A percentile compares a stretch with the other conserved stretches of the same genome.
phyloP scores from a whole-genome alignment of 2,329 filamentous ascomycete genomes.

The Penicillium sp. region DNA sequence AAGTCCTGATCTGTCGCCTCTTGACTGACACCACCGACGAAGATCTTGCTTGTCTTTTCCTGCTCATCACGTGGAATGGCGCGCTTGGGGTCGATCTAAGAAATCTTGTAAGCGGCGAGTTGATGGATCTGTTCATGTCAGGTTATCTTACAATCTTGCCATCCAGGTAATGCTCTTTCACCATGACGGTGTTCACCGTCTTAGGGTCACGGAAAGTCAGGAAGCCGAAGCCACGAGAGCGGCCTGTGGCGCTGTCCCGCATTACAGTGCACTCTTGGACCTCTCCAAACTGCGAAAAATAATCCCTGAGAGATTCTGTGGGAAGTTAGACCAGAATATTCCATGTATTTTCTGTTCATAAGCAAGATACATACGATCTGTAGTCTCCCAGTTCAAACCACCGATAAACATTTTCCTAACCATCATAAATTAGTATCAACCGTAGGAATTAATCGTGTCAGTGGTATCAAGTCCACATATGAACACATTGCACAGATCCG shows the following conservation, averaged over 20 bases:
- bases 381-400: conserved; percentile 98
- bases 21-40: conserved; percentile 95
- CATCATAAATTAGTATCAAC: conserved; percentile 34
- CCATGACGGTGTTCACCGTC: conserved; percentile 98
- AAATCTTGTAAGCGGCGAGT: conserved; percentile 23
- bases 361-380: conserved; percentile 71
- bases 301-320: conserved; percentile 89
- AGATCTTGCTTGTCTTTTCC: conserved; percentile 97
- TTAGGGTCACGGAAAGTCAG: conserved; percentile 97
- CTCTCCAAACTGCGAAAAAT: conserved; percentile 97
- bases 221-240: conserved; percentile 95
- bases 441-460: conserved; percentile 1
- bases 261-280: conserved; percentile 99
- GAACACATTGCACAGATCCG: not conserved
- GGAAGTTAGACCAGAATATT: conserved; percentile 27
- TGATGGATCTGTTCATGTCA: conserved; percentile 5
- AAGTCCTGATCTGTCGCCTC: conserved; percentile 96
- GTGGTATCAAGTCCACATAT: not conserved
- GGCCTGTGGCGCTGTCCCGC: conserved; percentile 89
- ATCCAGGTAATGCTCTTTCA: conserved; percentile 97
- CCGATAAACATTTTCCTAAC: conserved; percentile 99
- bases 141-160: conserved; percentile 84
- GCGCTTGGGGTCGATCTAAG: conserved; percentile 92
- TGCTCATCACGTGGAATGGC: conserved; percentile 97
- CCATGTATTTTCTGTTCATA: not conserved